Evolutionary conservation across 2,329 filamentous ascomycete species (phyloP), one percentile per base, ranked within the genome.

Genomic region (Beauveria caledonica): DNA sequence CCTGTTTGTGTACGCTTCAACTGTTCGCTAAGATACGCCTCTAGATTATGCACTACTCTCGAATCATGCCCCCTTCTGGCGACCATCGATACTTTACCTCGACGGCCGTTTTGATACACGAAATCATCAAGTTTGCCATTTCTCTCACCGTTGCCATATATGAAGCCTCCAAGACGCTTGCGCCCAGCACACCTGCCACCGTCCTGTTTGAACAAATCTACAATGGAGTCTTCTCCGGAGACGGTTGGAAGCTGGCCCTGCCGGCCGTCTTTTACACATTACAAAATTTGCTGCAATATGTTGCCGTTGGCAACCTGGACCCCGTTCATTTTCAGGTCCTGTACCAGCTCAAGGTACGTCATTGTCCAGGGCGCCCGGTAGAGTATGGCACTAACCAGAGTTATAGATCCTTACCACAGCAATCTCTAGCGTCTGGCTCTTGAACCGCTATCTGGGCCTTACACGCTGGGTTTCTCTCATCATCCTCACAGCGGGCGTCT

Each of bases 191-290:
- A 23, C 89, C 91, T 2, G 88, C 88, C 21, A 90, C 90, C 0
- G 85, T 90, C 1, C 80, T 97, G 19, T 90, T 95, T 69, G 83
- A 86, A 68, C 87, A 91, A 68, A 84, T 97, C 25, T 89, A 87
- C 69, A 86, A 84, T 67, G 85, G 86, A 33, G 88, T 97, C 17
- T 96, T 97, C 70, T 87, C 88, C 0, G 87, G 88, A 10, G 94
- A 97, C 70, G 92, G 92, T 66, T 97, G 93, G 93, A 96, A 96
- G 73, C 77, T 99, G 64, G 91, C 90, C 9, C 86, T 97, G 46
- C 94, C 93, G 0, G 94, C 93, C 4, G 81, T 86, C 5, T 79
- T 97, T 1, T 97, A 96, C 71, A 96, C 93, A 0, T 72, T 97
- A 29, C 91, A 97, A 68, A 97, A 97, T 70, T 89, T 89, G n/a